Evolutionary conservation across 768 basidiomycete genomes (phyloP).

Genomic region (Plicaturopsis crispa): DNA sequence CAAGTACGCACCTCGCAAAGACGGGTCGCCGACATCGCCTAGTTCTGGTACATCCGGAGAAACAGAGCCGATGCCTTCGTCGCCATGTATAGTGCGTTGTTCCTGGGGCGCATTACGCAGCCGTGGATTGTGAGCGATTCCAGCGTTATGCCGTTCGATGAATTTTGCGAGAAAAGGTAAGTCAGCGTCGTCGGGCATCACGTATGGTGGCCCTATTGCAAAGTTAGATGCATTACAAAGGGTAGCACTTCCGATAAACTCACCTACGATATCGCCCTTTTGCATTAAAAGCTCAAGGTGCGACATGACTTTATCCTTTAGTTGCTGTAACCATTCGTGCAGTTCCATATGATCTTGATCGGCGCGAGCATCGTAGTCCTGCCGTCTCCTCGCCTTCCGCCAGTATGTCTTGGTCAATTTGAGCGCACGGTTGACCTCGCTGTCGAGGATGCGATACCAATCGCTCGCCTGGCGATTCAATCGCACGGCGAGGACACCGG

Average conservation of each 20-base stretch:
- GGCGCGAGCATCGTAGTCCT: slow-evolving; percentile 78
- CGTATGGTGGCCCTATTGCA: slow-evolving; percentile 77
- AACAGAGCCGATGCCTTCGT: no score
- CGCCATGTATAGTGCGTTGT: no score
- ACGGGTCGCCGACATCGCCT: no score
- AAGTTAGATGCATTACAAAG: no score
- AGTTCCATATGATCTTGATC: slow-evolving; percentile 89
- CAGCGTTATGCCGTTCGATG: slow-evolving; percentile 70
- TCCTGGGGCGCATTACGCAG: slow-evolving; percentile 61
- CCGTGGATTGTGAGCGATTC: slow-evolving; percentile 74
- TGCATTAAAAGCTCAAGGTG: slow-evolving; percentile 84
- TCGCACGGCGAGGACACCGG: slow-evolving; percentile 70
- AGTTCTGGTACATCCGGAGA: no score
- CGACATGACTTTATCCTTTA: slow-evolving; percentile 86
- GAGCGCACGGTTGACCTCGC: slow-evolving; percentile 72
- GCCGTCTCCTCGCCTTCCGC: slow-evolving; percentile 68
- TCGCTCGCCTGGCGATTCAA: slow-evolving; percentile 73
- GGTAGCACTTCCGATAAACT: no score
- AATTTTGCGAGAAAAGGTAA: slow-evolving; percentile 75
- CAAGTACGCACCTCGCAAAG: no score
- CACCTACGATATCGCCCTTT: slow-evolving; percentile 78
- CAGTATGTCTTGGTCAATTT: slow-evolving; percentile 84
- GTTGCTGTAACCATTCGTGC: slow-evolving; percentile 81
- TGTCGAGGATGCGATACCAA: slow-evolving; percentile 75
- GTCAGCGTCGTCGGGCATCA: slow-evolving; percentile 75